A percentile compares a stretch with the other conserved stretches of the same genome.
Conservation (phyloP, 768 basidiomycete genomes). For the Paxillus involutus region DNA sequence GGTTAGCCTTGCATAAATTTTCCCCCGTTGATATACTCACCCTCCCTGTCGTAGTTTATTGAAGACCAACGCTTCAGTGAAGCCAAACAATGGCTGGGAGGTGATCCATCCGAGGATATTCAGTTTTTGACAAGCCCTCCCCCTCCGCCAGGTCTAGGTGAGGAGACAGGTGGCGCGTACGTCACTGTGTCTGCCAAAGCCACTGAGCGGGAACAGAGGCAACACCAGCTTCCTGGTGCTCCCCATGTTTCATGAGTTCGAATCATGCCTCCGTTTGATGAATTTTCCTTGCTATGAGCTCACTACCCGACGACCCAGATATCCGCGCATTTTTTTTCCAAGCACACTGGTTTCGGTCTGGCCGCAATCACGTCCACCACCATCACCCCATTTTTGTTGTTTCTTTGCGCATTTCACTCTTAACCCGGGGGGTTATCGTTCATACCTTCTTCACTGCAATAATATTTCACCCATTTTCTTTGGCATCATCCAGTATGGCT, state of each 20-base stretch:
- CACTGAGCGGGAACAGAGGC: conserved; percentile 56
- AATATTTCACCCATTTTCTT: conserved; percentile 26
- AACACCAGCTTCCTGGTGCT: conserved; percentile 24
- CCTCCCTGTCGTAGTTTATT: conserved; percentile 60
- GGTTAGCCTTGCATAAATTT: conserved; percentile 40
- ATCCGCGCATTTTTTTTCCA: conserved; percentile 23
- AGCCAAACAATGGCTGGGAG: conserved; percentile 76
- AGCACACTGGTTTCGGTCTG: conserved; percentile 21
- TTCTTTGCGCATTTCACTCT: conserved; percentile 16
- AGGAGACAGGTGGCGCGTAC: conserved; percentile 83
- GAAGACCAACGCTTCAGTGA: conserved; percentile 82
- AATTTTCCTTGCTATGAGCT: conserved; percentile 16
- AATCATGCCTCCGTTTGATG: conserved; percentile 18
- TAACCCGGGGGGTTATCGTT: conserved; percentile 16
- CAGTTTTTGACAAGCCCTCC: conserved; percentile 55
- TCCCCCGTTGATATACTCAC: conserved; percentile 9
- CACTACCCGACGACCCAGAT: conserved; percentile 26
- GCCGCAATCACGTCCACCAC: conserved; percentile 14
- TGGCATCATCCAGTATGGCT: conserved; percentile 31
- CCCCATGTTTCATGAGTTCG: conserved; percentile 29
- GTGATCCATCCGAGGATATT: conserved; percentile 67
- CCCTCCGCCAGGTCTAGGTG: conserved; percentile 69
- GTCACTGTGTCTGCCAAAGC: conserved; percentile 83
- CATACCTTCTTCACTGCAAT: conserved; percentile 31
- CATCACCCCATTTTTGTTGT: conserved; percentile 19